A percentile compares a stretch with the other conserved stretches of the same genome.
phyloP scores from a whole-genome alignment of 2,329 filamentous ascomycete genomes.

The Dothidotthia symphoricarpi region DNA sequence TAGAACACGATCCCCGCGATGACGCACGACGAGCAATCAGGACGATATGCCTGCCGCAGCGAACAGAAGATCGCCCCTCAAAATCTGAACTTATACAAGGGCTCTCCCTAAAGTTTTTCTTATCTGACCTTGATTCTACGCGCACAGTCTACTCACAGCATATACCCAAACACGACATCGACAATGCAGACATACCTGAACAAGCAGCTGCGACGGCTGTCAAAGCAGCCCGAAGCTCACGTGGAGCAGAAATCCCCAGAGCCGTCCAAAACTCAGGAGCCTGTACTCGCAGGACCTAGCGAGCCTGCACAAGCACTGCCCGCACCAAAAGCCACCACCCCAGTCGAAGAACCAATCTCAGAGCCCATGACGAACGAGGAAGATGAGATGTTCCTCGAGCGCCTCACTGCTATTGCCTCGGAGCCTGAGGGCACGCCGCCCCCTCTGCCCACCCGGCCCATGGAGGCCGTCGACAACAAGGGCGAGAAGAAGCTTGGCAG shows the following conservation, averaged over 20 bases:
- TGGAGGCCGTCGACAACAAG: slow-evolving; percentile 31
- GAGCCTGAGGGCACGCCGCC: slow-evolving; percentile 43
- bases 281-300: slow-evolving; percentile 22
- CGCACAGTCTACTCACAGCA: no score
- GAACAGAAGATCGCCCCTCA: no score
- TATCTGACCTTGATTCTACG: no score
- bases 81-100: no score
- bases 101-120: no score
- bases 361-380: slow-evolving; percentile 58
- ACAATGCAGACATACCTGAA: slow-evolving; percentile 35
- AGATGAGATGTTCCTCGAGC: slow-evolving; percentile 58
- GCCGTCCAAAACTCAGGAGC: slow-evolving; percentile 9
- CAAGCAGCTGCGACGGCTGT: slow-evolving; percentile 35
- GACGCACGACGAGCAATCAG: no score
- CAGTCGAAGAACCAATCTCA: slow-evolving; percentile 27
- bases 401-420: slow-evolving; percentile 49
- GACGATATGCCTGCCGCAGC: no score
- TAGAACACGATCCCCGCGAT: no score
- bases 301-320: slow-evolving; percentile 18
- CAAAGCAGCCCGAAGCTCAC: slow-evolving; percentile 27
- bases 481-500: slow-evolving; percentile 39
- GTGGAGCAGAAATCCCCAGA: slow-evolving; percentile 12
- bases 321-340: slow-evolving; percentile 23
- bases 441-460: slow-evolving; percentile 42
- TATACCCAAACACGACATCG: no score